Percentiles rank a stretch among this genome's conserved stretches.
phyloP scores from a whole-genome alignment of 257 asterid genomes.

The Cinchona pubescens region DNA sequence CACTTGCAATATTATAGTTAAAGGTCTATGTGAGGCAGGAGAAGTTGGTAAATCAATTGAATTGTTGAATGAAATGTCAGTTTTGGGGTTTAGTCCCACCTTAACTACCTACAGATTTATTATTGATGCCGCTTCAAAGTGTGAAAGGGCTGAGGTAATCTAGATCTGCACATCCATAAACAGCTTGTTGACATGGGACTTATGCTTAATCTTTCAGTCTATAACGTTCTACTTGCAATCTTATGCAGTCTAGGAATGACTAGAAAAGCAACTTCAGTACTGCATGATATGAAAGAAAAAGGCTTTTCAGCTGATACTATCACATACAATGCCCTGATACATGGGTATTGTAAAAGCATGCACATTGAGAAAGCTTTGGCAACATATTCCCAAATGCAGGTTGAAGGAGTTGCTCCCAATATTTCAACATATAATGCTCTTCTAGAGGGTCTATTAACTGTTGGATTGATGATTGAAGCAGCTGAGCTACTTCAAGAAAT shows the following conservation, averaged over 20 bases:
- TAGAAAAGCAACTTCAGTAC: constrained; percentile 56
- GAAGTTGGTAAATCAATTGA: constrained; percentile 50
- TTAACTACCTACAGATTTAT: constrained; percentile 51
- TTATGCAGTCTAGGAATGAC: constrained; percentile 83
- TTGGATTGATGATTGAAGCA: constrained; percentile 50
- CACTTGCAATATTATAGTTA: constrained; percentile 60
- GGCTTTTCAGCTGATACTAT: constrained; percentile 68
- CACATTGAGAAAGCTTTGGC: constrained; percentile 54
- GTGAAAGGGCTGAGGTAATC: constrained; percentile 54
- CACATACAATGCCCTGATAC: constrained; percentile 74
- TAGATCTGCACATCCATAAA: constrained; percentile 56
- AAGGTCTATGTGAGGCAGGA: constrained; percentile 74
- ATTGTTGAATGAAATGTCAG: constrained; percentile 53
- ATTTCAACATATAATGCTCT: constrained; percentile 68
- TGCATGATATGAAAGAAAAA: constrained; percentile 55
- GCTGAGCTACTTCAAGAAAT: constrained; percentile 51
- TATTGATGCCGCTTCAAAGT: constrained; percentile 61
- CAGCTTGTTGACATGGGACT: constrained; percentile 70
- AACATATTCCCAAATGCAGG: constrained; percentile 59
- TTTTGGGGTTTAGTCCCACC: constrained; percentile 55
- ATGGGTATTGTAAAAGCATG: constrained; percentile 68
- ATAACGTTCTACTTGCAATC: constrained; percentile 52
- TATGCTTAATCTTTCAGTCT: constrained; percentile 39
- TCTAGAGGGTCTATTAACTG: constrained; percentile 53
- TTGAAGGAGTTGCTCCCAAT: constrained; percentile 63